Base-by-base conservation (phyloP, 1,284 basidiomycete species). In the Violaceomyces palustris region DNA sequence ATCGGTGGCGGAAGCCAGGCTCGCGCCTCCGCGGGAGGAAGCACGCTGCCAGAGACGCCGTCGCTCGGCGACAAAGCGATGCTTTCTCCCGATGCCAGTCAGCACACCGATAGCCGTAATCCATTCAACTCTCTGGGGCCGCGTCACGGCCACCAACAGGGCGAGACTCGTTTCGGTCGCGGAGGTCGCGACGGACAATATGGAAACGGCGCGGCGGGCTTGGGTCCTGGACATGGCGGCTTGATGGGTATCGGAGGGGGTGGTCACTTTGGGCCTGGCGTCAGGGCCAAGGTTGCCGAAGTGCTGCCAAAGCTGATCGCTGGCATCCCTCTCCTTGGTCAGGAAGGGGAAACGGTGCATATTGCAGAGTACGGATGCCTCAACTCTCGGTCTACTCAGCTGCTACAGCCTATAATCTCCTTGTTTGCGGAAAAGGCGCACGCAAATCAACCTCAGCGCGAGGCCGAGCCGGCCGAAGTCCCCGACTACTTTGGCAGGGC, bases 291-390 rank as follows among this genome's bases (percentile, higher is more conserved):
- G 44, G 54, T 75, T 1, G 50, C 46, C 12, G 57, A 58, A 17
- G 53, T 73, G 24, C 47, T 75, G n/a, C 56, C 59, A 3, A 36
- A 51, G 14, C 54, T 67, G 4, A 38, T 74, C 3, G 38, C 40
- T 0, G 48, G 35, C 6, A 61, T 74, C 10, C 69, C 72, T 1
- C 38, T 74, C 14, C 36, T 35, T 6, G 50, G 42, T 2, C 46
- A 42, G 22, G 56, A 52, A 19, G 65, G 65, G 2, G 54, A 64
- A 26, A 51, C 51, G 3, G 42, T 75, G 28, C 47, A 61, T 12
- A 58, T 76, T 19, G 73, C 72, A 35, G 75, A 76, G 46, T 76
- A 72, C 31, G 75, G 75, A 12, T 66, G 69, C 32, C 52, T 74
- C 35, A 71, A 74, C 35, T 65, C 60, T 11, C 54, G 72, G 15